A percentile compares a stretch with the other conserved stretches of the same genome.
Evolutionary conservation across 768 basidiomycete species (phyloP).

Genomic region (Hebeloma cylindrosporum): DNA sequence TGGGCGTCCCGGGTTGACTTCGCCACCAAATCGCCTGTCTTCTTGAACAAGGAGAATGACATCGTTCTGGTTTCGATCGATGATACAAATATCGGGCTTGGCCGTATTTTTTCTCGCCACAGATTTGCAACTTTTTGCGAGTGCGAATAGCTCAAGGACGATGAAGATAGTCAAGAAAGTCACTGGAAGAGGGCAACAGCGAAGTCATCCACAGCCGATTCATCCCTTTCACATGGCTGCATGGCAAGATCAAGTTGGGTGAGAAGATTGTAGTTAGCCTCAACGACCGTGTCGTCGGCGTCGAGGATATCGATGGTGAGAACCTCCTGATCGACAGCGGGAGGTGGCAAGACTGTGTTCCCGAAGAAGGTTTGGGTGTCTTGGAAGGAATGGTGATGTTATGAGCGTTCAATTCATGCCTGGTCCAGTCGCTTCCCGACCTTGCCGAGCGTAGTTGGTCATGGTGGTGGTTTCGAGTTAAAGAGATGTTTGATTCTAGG

Average conservation of each 20-base stretch:
- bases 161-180: conserved; percentile 27
- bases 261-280: conserved; percentile 23
- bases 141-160: conserved; percentile 21
- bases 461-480: too few species aligned
- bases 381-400: conserved; percentile 23
- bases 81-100: conserved; percentile 33
- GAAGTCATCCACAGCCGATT: conserved; percentile 33
- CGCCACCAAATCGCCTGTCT: conserved; percentile 20
- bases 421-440: conserved; percentile 29
- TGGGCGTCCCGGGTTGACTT: conserved; percentile 11
- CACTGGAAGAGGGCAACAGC: conserved; percentile 24
- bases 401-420: conserved; percentile 28
- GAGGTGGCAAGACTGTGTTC: conserved; percentile 24
- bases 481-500: too few species aligned
- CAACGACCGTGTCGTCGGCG: conserved; percentile 24
- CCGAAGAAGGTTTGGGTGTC: conserved; percentile 26
- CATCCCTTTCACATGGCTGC: conserved; percentile 10
- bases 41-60: conserved; percentile 28
- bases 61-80: conserved; percentile 22
- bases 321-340: conserved; percentile 27
- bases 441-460: conserved; percentile 30
- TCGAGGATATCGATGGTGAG: conserved; percentile 17
- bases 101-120: conserved; percentile 27
- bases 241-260: conserved; percentile 27
- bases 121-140: conserved; percentile 26